These are phyloP conservation scores for Sanghuangporus baumii DNA, from an alignment of 1,284 basidiomycete genomes.

Conservation along the genomic window DNA sequence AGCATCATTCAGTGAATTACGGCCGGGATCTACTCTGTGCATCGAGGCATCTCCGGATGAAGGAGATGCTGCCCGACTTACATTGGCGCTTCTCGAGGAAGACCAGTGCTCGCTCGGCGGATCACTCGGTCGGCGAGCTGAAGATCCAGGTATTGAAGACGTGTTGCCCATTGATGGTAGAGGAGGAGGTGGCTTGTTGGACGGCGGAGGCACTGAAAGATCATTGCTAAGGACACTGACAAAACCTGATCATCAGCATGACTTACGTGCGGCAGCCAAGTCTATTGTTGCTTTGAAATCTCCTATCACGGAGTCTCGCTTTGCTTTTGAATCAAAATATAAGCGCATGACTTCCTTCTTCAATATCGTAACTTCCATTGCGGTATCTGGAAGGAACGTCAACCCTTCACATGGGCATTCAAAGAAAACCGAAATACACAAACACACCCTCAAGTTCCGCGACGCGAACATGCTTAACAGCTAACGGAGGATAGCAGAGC, in stretches of 20 bases:
- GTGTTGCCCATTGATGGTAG: constrained; percentile 37
- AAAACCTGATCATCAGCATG: not conserved
- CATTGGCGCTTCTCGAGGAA: not conserved
- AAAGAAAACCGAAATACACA: not conserved
- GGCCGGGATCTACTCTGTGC: constrained; percentile 4
- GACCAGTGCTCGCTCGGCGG: constrained; percentile 17
- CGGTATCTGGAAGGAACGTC: constrained; percentile 44
- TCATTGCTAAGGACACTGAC: constrained; percentile 1
- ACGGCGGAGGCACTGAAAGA: constrained; percentile 46
- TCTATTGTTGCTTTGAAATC: constrained; percentile 83
- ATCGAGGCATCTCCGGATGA: constrained; percentile 22
- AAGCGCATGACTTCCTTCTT: constrained; percentile 81
- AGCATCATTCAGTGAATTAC: constrained; percentile 3
- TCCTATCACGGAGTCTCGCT: constrained; percentile 63
- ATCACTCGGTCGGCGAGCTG: constrained; percentile 20
- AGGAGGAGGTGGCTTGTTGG: constrained; percentile 56
- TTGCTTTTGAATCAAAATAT: constrained; percentile 54
- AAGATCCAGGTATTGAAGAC: constrained; percentile 16
- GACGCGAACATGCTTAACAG: constrained; percentile 88
- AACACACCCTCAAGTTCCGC: constrained; percentile 49
- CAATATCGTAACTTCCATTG: constrained; percentile 80
- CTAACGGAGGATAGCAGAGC: constrained; percentile 92
- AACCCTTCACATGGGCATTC: not conserved
- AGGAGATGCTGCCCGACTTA: constrained; percentile 22
- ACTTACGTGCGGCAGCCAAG: constrained; percentile 70